Percentiles rank a stretch among this genome's conserved stretches.
Evolutionary conservation across 2,329 filamentous ascomycete genomes (phyloP).

Genomic region (Phyllosticta citriasiana): DNA sequence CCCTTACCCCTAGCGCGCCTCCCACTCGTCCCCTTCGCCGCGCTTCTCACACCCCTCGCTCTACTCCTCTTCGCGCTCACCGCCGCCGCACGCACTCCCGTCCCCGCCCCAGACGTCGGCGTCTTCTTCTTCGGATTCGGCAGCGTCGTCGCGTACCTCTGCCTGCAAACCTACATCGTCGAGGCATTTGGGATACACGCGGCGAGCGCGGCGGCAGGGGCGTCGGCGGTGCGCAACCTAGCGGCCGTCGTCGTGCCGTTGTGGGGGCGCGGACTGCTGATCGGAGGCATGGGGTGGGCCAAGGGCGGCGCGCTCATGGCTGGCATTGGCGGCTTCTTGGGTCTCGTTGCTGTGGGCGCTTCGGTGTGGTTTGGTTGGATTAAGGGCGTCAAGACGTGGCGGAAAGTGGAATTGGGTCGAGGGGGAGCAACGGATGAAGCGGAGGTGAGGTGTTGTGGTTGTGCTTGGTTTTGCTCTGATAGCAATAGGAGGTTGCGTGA

Average conservation of each 20-base stretch:
- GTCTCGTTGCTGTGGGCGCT: neutral
- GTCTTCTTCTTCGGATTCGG: conserved; percentile 41
- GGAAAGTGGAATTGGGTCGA: neutral
- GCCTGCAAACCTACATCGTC: conserved; percentile 46
- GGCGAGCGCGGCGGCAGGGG: neutral
- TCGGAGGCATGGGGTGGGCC: neutral
- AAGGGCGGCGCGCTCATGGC: neutral
- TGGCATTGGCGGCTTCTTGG: neutral
- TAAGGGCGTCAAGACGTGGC: neutral
- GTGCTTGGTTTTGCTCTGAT: neutral
- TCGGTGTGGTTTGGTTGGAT: neutral
- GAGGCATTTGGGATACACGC: conserved; percentile 19
- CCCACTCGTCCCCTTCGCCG: conserved; percentile 44
- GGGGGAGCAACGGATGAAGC: neutral
- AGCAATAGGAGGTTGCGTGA: neutral
- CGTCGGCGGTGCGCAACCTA: neutral
- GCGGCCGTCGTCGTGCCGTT: neutral
- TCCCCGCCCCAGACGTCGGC: conserved; percentile 29
- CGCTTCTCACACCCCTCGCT: conserved; percentile 41
- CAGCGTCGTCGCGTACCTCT: conserved; percentile 34
- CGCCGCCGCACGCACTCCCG: conserved; percentile 37
- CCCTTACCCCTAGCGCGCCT: conserved; percentile 37
- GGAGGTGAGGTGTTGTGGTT: neutral
- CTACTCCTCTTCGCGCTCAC: conserved; percentile 51
- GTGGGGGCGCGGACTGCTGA: neutral